A percentile compares a stretch with the other conserved stretches of the same genome.
Evolutionary conservation across 2,329 filamentous ascomycete genomes (phyloP).

Genomic region (Harringtonia lauricola): DNA sequence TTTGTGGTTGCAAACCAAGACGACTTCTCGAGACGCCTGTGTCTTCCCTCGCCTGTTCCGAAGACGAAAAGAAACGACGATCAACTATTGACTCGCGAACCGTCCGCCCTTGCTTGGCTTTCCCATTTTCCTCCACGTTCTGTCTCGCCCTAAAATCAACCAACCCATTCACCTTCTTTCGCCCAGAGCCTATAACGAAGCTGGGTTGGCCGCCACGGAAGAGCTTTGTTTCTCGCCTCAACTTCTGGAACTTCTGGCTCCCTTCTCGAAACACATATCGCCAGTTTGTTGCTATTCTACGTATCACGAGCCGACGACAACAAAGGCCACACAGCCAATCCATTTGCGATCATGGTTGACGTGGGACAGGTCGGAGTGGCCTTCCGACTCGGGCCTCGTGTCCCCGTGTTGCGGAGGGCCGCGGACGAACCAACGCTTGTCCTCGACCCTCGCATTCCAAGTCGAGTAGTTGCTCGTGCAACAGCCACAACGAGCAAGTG

Average conservation of each 20-base stretch:
- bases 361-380: conserved; percentile 4
- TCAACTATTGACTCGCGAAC: too few relatives aligned
- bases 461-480: conserved; percentile 12
- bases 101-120: too few relatives aligned
- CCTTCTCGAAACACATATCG: too few relatives aligned
- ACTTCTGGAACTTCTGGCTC: too few relatives aligned
- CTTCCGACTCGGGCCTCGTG: conserved; percentile 16
- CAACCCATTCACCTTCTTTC: neutral
- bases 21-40: neutral
- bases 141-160: neutral
- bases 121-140: neutral
- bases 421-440: conserved; percentile 12
- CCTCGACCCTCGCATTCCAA: conserved; percentile 9
- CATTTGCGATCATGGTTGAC: conserved; percentile 10
- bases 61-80: too few relatives aligned
- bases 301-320: too few relatives aligned
- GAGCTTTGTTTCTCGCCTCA: too few relatives aligned
- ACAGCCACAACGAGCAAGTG: conserved; percentile 7
- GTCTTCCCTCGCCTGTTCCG: neutral
- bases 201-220: too few relatives aligned
- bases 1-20: neutral
- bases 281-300: too few relatives aligned
- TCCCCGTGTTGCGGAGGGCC: conserved; percentile 9
- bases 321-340: too few relatives aligned
- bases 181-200: too few relatives aligned